These are phyloP conservation scores for Chaetomium cochliodes DNA, from an alignment of 495 filamentous ascomycete species.

Conservation along the genomic window DNA sequence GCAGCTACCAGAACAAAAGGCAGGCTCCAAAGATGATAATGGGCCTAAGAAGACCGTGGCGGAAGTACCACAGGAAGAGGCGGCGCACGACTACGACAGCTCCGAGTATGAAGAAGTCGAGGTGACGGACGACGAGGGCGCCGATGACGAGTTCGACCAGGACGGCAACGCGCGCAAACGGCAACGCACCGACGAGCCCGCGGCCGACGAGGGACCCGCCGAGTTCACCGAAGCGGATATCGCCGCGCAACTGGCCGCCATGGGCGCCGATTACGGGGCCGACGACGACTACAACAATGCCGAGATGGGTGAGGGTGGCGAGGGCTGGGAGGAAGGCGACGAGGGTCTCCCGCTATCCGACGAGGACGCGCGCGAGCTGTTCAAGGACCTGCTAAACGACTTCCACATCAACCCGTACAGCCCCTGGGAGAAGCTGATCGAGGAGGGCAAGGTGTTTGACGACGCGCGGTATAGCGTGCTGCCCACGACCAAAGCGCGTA, in stretches of 20 bases:
- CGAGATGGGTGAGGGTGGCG: conserved; percentile 65
- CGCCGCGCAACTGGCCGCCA: conserved; percentile 81
- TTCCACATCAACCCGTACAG: conserved; percentile 79
- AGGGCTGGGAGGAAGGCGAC: conserved; percentile 68
- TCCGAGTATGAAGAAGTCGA: conserved; percentile 87
- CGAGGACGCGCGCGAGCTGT: conserved; percentile 67
- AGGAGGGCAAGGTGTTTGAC: conserved; percentile 77
- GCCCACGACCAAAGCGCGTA: conserved; percentile 73
- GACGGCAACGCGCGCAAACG: conserved; percentile 61
- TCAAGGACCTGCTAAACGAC: conserved; percentile 84
- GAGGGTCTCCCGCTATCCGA: conserved; percentile 66
- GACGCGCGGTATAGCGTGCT: conserved; percentile 85
- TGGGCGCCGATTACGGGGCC: conserved; percentile 67
- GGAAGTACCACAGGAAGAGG: conserved; percentile 3
- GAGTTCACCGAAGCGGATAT: conserved; percentile 97
- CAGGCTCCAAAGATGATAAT: conserved; percentile 13
- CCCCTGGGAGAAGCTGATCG: conserved; percentile 85
- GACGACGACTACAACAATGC: conserved; percentile 44
- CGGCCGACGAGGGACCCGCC: conserved; percentile 52
- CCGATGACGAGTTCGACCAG: conserved; percentile 42
- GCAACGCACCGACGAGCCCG: conserved; percentile 59
- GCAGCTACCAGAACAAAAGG: background rate
- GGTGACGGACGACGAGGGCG: conserved; percentile 67
- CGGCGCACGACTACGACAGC: conserved; percentile 40
- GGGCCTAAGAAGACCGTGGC: background rate